Base-by-base conservation (phyloP, 169 alveolate species). In the Cryptosporidium ryanae region DNA sequence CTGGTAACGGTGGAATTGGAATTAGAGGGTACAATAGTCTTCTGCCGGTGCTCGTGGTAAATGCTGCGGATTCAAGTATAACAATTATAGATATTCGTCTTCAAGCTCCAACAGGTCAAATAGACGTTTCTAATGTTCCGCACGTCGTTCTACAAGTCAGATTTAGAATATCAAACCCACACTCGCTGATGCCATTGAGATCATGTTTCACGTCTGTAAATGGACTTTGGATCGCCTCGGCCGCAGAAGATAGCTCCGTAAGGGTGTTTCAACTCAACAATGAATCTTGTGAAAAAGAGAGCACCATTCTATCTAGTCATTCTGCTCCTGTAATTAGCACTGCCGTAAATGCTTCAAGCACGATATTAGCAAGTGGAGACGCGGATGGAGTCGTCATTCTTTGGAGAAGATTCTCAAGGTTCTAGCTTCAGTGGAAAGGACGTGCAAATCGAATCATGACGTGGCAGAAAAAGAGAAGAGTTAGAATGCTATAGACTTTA, bases 321-420 rank as follows among this genome's bases (percentile, higher is more conserved):
- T 59, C 68, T 12, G 95, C 95, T 6, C 96, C 96, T 1, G 96
- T 94, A 29, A 94, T 94, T 82, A 91, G 95, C 23, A 94, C 93
- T 10, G 96, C 93, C 2, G 96, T 94, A 21, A 94, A 94, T 90
- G 91, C 84, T 48, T 84, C 84, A 43, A 95, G 93, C 71, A 94
- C 96, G n/a, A 43, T 94, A 2, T 52, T 94, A 70, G 95, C 93
- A 17, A 91, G 96, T 13, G 91, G 95, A 13, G 96, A 94, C 82
- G 91, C 96, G 17, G 93, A 92, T 65, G 96, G 96, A 43, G 82
- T 90, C 48, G 91, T 94, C n/a, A 96, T 93, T 38, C 71, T 94
- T 46, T 94, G 96, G 96, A 90, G 96, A 21, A 82, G 96, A 18
- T 87, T 90, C 6, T 43, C 82, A 29, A 84, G 83, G 31, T 83